Evolutionary conservation across 805 yeast species (phyloP).

Genomic region (Hanseniaspora guilliermondii): DNA sequence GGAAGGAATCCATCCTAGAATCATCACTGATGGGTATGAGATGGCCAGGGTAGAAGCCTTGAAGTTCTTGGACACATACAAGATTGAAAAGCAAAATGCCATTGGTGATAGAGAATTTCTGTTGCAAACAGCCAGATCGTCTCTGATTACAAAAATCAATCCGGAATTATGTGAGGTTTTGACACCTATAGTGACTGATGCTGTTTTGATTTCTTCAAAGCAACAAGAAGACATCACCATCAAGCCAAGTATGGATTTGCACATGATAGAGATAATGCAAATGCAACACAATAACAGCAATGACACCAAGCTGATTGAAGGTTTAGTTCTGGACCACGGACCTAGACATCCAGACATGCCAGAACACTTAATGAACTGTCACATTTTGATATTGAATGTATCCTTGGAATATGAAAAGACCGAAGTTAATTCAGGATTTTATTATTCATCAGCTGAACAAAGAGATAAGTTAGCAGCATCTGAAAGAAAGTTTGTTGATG

Average conservation of each 20-base stretch:
- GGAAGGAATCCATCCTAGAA: constrained; percentile 94
- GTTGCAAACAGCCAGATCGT: constrained; percentile 81
- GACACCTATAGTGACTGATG: constrained; percentile 92
- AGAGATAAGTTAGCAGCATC: constrained; percentile 86
- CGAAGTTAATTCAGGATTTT: constrained; percentile 92
- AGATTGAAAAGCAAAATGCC: constrained; percentile 31
- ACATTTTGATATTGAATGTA: constrained; percentile 78
- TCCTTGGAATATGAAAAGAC: constrained; percentile 94
- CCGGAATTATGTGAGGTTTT: constrained; percentile 64
- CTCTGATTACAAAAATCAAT: constrained; percentile 76
- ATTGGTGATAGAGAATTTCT: constrained; percentile 74
- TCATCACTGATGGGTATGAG: constrained; percentile 90
- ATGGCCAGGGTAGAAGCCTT: constrained; percentile 67
- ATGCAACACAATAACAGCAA: constrained; percentile 88
- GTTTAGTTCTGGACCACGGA: constrained; percentile 93
- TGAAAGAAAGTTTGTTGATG: constrained; percentile 90
- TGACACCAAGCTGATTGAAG: constrained; percentile 72
- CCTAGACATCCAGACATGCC: constrained; percentile 99
- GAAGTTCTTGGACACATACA: constrained; percentile 55
- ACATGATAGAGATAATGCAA: constrained; percentile 96
- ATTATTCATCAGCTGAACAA: constrained; percentile 89
- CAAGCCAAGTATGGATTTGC: constrained; percentile 52
- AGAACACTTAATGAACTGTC: constrained; percentile 66
- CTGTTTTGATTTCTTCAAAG: constrained; percentile 63
- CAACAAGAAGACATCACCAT: constrained; percentile 31